Base-by-base conservation (phyloP, 768 basidiomycete genomes). In the Suillus hirtellus region DNA sequence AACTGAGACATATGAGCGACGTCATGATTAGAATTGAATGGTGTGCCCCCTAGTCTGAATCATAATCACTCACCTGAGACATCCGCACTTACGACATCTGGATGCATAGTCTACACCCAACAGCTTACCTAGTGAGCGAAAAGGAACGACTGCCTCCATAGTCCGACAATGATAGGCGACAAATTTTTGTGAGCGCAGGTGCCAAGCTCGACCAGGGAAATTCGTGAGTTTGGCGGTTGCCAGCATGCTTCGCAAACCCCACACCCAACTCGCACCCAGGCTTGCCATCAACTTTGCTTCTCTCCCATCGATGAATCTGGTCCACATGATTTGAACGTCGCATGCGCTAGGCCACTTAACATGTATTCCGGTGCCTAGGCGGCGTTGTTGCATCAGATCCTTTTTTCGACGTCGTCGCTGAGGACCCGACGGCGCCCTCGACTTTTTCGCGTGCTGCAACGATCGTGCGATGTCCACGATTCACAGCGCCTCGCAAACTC, bases 41-140 rank as follows among this genome's bases (percentile, higher is more conserved):
- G 50, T 8, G 1, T 17, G 17, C 52, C 31, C 52, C 34, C 52
- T 53, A 35, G 52, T 53, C 52, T n/a, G 52, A 35, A 35, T 53
- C 52, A n/a, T 35, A 53, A 53, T 53, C 31, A 53, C 52, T n/a
- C 6, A 53, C 19, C 52, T 35, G 52, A 53, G 52, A 53, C 31
- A 53, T 53, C 52, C 52, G 52, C 19, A 53, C 34, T n/a, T 34
- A 21, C 31, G 31, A 31, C 35, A 53, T 10, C 31, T 7, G 5
- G 10, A n/a, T 53, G 31, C 52, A 53, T 6, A 19, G 31, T 53
- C 52, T 19, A 19, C 50, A 19, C 5, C 19, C 6, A n/a, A 11
- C 1, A 53, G 19, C 19, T 53, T 34, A 35, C 19, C 11, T 53
- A 3, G 19, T 35, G 31, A 11, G 34, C 19, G 9, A 4, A 17